These are phyloP conservation scores for Carex arenaria DNA, from an alignment of 202 grass and related monocot species.

Conservation along the genomic window DNA sequence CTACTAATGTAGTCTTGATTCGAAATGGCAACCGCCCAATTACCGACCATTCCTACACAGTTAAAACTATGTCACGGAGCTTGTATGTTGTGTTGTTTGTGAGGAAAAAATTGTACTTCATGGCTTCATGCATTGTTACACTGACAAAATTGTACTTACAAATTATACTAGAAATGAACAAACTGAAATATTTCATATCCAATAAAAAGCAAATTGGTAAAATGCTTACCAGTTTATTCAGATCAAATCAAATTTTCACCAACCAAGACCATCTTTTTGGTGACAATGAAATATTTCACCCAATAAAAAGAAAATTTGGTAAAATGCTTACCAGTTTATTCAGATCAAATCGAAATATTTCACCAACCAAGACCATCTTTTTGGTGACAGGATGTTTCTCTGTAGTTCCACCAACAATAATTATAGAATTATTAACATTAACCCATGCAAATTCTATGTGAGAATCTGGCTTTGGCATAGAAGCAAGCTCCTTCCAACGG, in stretches of 20 bases:
- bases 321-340: conserved; percentile 53
- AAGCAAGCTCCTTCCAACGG: conserved; percentile 77
- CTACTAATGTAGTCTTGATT: conserved; percentile 95
- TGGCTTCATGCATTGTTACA: not conserved
- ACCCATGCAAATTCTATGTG: conserved; percentile 99
- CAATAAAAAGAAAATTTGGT: not conserved
- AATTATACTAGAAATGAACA: not conserved
- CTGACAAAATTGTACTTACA: not conserved
- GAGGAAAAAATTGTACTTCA: not conserved
- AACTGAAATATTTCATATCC: not conserved
- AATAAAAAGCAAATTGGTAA: not conserved
- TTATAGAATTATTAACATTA: conserved; percentile 82
- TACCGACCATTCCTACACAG: conserved; percentile 76
- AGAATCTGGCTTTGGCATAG: conserved; percentile 94
- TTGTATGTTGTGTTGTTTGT: not conserved
- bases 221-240: conserved; percentile 57
- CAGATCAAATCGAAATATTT: conserved; percentile 88
- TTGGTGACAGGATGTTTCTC: conserved; percentile 88
- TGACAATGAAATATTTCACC: conserved; percentile 5
- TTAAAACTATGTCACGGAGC: conserved; percentile 2
- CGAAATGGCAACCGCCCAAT: conserved; percentile 85
- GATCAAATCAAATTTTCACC: conserved; percentile 86
- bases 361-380: conserved; percentile 89
- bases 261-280: conserved; percentile 84
- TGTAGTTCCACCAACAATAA: conserved; percentile 84